A percentile compares a stretch with the other conserved stretches of the same genome.
Conservation (phyloP, 169 alveolate species). For the Cryptosporidium meleagridis region DNA sequence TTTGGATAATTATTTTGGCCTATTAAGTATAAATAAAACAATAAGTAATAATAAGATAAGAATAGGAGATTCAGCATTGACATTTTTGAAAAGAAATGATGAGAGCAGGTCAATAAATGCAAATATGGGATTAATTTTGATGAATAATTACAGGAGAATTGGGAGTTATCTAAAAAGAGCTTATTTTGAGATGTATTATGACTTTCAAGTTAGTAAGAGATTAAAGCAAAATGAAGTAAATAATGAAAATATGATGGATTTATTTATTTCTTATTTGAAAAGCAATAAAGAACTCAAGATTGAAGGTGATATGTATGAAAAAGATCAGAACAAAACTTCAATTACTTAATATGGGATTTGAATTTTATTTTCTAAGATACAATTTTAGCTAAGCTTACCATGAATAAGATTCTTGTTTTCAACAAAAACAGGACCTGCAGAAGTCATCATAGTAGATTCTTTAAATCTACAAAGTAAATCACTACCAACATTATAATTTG, state of each 20-base stretch:
- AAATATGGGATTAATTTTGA: conserved; percentile 1
- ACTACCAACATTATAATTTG: conserved; percentile 31
- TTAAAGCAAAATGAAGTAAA: background rate
- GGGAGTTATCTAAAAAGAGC: background rate
- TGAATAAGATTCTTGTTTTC: conserved; percentile 7
- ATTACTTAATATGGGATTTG: background rate
- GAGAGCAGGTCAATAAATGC: background rate
- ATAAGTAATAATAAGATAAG: background rate
- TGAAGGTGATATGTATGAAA: background rate
- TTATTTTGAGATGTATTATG: conserved; percentile 14
- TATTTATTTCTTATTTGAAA: conserved; percentile 19
- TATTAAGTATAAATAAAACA: background rate
- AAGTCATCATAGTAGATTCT: conserved; percentile 36
- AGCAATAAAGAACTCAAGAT: background rate
- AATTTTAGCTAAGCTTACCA: conserved; percentile 26
- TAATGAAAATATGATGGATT: background rate
- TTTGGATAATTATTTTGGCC: background rate
- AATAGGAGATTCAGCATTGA: background rate
- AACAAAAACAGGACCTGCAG: conserved; percentile 71
- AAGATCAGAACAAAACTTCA: background rate
- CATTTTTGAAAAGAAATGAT: background rate
- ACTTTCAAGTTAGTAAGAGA: background rate
- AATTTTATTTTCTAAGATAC: background rate
- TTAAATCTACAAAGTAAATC: conserved; percentile 47
- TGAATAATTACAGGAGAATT: background rate